Evolutionary conservation across 495 filamentous ascomycete genomes (phyloP), one percentile per base, ranked within the genome.

Genomic region (Neurospora terricola): DNA sequence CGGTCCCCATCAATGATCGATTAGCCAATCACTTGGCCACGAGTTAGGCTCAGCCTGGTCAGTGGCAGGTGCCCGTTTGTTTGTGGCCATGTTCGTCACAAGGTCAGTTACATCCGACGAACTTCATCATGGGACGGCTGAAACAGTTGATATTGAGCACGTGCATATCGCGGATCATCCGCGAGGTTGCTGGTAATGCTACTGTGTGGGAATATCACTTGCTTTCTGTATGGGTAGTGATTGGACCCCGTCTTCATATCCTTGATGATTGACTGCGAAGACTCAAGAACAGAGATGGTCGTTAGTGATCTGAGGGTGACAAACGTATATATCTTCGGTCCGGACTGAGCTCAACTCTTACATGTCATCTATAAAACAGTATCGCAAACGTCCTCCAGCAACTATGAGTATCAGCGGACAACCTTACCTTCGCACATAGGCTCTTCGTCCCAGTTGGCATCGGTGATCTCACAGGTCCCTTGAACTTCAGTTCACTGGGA

Each of bases 1-100:
- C 2, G 21, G 2, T 9, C 21, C 7, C 7, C 23, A 59, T 54
- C 21, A 3, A 14, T 27, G 4, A 8, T 59, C 5, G 21, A 30
- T 9, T 9, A 54, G 71, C 78, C 78, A 77, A 73, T 72, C 73
- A 75, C 72, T 70, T 62, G 71, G 36, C 71, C 78, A 80, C 78
- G 77, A 74, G 78, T 42, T 45, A 21, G 54, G n/a, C 70, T 69
- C 69, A n/a, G 69, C 23, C 74, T 54, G 72, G 36, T 34, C 27
- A 66, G 27, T 66, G 54, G 54, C 54, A 18, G 54, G 7, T 34
- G 54, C 27, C 27, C 14, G 30, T 34, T 62, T 62, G 54, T 4
- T 23, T 34, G 54, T 0, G 54, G 54, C 27, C 54, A 62, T 34
- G 23, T 16, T 66, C 54, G 14, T 66, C 54, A 36, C 54, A 34